Conservation (phyloP, 257 asterid genomes). For the Datura wrightii region DNA sequence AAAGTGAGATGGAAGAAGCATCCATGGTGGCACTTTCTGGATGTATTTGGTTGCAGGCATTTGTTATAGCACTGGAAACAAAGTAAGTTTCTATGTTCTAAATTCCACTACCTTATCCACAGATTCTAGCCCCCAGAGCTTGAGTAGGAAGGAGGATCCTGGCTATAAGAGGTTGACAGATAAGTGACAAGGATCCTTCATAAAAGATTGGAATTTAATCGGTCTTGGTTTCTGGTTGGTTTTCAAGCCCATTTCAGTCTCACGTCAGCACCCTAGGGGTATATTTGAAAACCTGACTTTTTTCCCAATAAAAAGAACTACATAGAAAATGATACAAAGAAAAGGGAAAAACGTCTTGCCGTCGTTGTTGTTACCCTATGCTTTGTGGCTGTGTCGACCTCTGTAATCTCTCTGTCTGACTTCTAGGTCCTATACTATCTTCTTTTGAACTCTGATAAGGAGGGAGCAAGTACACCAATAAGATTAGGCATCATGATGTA, state of each 20-base stretch:
- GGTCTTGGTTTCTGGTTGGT: constrained; percentile 26
- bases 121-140: background rate
- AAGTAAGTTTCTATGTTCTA: constrained; percentile 59
- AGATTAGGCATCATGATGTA: background rate
- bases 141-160: constrained; percentile 24
- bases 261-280: constrained; percentile 1
- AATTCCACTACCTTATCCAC: constrained; percentile 17
- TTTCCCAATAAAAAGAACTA: background rate
- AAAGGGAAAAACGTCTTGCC: constrained; percentile 7
- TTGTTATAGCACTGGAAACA: constrained; percentile 92
- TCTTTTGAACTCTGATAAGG: constrained; percentile 11
- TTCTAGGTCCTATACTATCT: background rate
- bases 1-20: constrained; percentile 98
- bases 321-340: background rate
- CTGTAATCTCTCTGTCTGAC: constrained; percentile 4
- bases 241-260: constrained; percentile 8
- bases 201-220: background rate
- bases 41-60: constrained; percentile 99
- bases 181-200: background rate
- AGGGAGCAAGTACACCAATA: background rate
- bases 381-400: background rate
- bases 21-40: constrained; percentile 98
- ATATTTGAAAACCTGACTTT: background rate
- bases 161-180: constrained; percentile 8
- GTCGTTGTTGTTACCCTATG: background rate